Evolutionary conservation across 768 basidiomycete species (phyloP).

Genomic region (Russula dissimulans): DNA sequence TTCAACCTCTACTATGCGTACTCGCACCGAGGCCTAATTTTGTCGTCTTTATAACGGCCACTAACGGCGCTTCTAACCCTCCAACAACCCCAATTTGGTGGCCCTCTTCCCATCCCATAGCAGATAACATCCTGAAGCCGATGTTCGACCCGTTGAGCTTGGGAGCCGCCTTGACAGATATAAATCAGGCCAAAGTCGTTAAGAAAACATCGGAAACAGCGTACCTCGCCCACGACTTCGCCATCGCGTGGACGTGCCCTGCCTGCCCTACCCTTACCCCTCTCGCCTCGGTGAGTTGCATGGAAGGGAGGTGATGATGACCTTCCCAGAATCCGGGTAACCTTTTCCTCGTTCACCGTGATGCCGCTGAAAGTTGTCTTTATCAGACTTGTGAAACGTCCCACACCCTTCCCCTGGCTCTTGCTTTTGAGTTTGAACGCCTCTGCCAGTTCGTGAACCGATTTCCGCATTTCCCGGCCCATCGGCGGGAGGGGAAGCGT

Average conservation of each 20-base stretch:
- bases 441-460: conserved; percentile 70
- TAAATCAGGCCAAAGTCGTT: neutral
- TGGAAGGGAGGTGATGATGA: neutral
- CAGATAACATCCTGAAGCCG: conserved; percentile 78
- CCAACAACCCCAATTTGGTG: conserved; percentile 56
- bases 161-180: conserved; percentile 52
- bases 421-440: conserved; percentile 71
- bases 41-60: conserved; percentile 78
- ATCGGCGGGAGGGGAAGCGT: conserved; percentile 72
- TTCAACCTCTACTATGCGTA: neutral
- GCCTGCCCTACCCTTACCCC: conserved; percentile 21
- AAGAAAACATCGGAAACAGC: conserved; percentile 10
- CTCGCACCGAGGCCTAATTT: conserved; percentile 76
- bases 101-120: conserved; percentile 91
- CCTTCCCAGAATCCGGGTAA: conserved; percentile 35
- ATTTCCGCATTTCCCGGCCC: conserved; percentile 59
- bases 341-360: conserved; percentile 49
- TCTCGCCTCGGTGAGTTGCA: conserved; percentile 25
- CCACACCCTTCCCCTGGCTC: conserved; percentile 62
- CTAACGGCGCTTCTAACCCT: conserved; percentile 63
- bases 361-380: conserved; percentile 57
- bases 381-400: conserved; percentile 66
- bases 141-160: conserved; percentile 73
- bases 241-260: conserved; percentile 55
- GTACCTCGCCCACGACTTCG: conserved; percentile 76